A percentile compares a stretch with the other conserved stretches of the same genome.
These are phyloP conservation scores for Populus tremula DNA, from an alignment of 345 rosid species.

Conservation along the genomic window DNA sequence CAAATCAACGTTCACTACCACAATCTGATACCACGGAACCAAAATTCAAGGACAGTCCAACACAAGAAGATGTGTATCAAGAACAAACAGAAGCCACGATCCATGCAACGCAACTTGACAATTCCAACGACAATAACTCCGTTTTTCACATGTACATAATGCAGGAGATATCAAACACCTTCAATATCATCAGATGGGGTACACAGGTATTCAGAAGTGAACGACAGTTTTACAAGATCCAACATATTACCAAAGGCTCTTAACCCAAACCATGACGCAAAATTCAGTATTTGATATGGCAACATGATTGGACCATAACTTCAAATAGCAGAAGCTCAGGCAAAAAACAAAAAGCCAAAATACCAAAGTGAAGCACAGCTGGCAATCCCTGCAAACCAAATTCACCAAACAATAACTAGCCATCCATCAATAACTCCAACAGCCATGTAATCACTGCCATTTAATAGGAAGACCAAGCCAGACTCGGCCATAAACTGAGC, in stretches of 20 bases:
- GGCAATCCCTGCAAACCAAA: too few species aligned
- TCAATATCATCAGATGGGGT: not conserved
- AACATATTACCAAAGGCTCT: not conserved
- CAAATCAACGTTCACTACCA: not conserved
- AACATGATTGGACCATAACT: too few species aligned
- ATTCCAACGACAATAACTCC: not conserved
- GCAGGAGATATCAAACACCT: not conserved
- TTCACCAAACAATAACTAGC: too few species aligned
- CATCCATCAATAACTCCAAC: too few species aligned
- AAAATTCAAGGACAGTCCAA: not conserved
- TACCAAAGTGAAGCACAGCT: too few species aligned
- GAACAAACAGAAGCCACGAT: not conserved
- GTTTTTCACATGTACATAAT: not conserved
- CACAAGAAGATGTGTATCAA: not conserved
- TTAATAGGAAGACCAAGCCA: too few species aligned
- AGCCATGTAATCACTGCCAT: too few species aligned
- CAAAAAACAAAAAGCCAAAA: too few species aligned
- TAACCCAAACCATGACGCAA: not conserved
- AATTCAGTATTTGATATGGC: not conserved
- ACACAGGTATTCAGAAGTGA: not conserved
- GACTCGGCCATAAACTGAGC: too few species aligned
- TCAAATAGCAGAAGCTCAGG: too few species aligned
- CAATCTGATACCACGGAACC: not conserved
- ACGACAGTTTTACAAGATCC: not conserved
- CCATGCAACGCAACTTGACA: not conserved